These are phyloP conservation scores for Laburnicola sp. DNA, from an alignment of 2,329 filamentous ascomycete genomes.

Conservation along the genomic window DNA sequence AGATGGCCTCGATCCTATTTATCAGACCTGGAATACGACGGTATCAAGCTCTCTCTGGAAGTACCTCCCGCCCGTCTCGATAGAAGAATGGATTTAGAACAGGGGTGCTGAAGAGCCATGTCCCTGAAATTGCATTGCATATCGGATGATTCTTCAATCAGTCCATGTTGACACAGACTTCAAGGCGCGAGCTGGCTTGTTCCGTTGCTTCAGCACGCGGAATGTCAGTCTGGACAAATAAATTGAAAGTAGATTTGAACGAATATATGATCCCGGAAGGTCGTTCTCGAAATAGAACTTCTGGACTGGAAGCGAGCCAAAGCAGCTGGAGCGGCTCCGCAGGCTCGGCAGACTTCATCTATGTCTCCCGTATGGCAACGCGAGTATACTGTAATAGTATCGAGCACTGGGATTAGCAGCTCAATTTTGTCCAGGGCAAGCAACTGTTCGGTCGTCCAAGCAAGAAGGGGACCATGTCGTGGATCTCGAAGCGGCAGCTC, in stretches of 20 bases:
- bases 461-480: constrained; percentile 32
- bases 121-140: background rate
- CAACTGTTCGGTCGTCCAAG: constrained; percentile 20
- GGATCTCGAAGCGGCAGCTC: constrained; percentile 40
- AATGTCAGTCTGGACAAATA: constrained; percentile 26
- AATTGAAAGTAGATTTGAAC: constrained; percentile 36
- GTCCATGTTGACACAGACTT: background rate
- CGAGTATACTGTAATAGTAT: constrained; percentile 28
- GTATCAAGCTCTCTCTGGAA: constrained; percentile 1
- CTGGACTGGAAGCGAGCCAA: constrained; percentile 19
- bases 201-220: constrained; percentile 12
- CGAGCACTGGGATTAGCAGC: constrained; percentile 34
- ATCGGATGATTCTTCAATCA: constrained; percentile 15
- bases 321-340: constrained; percentile 19
- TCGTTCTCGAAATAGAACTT: constrained; percentile 38
- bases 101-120: constrained; percentile 10
- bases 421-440: constrained; percentile 16
- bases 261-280: constrained; percentile 34
- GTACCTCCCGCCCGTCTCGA: background rate
- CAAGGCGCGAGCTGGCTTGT: constrained; percentile 17
- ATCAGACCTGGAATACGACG: constrained; percentile 13
- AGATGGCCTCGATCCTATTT: constrained; percentile 13
- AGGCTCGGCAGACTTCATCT: constrained; percentile 28
- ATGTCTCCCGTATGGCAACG: constrained; percentile 29
- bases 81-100: constrained; percentile 14